Conservation (phyloP, 192 early-diverging fungal species). For the Podila horticola region DNA sequence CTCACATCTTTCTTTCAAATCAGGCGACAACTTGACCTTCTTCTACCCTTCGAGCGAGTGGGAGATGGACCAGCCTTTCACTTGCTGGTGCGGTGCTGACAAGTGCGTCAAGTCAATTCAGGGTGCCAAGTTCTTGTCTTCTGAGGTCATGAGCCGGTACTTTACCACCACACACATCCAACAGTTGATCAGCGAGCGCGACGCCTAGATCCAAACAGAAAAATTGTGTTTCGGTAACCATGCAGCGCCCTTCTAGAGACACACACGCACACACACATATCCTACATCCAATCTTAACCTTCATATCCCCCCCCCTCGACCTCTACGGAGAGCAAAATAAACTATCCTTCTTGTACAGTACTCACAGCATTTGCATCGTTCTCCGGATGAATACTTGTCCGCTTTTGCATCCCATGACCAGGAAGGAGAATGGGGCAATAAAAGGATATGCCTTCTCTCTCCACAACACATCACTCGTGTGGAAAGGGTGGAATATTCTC, state of each 20-base stretch:
- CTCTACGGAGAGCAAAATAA: no score
- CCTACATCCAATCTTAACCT: neutral
- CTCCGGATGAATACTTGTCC: no score
- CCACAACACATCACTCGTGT: no score
- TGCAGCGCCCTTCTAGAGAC: neutral
- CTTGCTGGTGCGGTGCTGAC: slow-evolving; percentile 64
- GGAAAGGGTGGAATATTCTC: no score
- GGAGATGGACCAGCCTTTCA: slow-evolving; percentile 72
- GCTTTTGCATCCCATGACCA: no score
- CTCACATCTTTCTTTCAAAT: neutral
- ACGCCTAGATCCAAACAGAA: neutral
- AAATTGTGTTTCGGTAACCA: no score
- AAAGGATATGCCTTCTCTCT: no score
- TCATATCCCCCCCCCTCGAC: no score
- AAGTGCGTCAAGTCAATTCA: slow-evolving; percentile 62
- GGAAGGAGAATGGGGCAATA: no score
- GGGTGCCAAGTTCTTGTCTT: slow-evolving; percentile 59
- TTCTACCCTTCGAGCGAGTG: slow-evolving; percentile 73
- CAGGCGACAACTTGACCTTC: slow-evolving; percentile 63
- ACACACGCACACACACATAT: neutral
- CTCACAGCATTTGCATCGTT: no score
- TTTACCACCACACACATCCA: slow-evolving; percentile 59
- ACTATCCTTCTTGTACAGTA: no score
- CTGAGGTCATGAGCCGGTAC: slow-evolving; percentile 54
- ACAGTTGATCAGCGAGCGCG: slow-evolving; percentile 46